These are phyloP conservation scores for Scortechinia acanthostroma DNA, from an alignment of 2,329 filamentous ascomycete genomes.

Conservation along the genomic window DNA sequence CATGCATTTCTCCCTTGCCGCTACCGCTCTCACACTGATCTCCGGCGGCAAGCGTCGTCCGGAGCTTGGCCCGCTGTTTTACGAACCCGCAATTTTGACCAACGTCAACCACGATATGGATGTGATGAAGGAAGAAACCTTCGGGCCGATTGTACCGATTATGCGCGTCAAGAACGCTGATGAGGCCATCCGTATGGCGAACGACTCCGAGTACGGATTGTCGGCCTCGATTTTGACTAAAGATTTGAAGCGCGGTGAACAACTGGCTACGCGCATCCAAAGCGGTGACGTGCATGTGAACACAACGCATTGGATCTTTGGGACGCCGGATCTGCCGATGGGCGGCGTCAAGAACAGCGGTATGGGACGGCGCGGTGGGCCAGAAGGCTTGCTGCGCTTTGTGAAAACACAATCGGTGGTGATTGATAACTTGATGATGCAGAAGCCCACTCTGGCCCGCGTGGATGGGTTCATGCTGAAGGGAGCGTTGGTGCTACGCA, in stretches of 20 bases:
- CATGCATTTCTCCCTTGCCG: no score
- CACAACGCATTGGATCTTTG: no score
- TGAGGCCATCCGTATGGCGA: constrained; percentile 81
- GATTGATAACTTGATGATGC: no score
- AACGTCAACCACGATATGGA: constrained; percentile 75
- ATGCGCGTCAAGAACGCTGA: constrained; percentile 77
- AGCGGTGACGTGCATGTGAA: constrained; percentile 96
- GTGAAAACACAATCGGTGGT: no score
- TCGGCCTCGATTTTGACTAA: constrained; percentile 98
- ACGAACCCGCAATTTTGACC: constrained; percentile 77
- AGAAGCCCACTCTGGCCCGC: no score
- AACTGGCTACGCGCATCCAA: constrained; percentile 74
- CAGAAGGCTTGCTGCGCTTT: no score
- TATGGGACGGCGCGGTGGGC: constrained; percentile 33
- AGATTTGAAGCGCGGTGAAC: constrained; percentile 68
- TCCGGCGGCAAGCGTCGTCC: no score
- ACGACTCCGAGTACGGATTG: constrained; percentile 86
- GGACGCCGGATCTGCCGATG: no score
- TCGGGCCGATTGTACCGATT: constrained; percentile 84
- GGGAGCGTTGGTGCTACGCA: no score
- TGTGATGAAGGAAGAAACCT: constrained; percentile 91
- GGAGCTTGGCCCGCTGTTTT: no score
- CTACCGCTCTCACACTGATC: no score
- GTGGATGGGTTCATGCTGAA: no score
- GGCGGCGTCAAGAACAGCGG: constrained; percentile 38